A percentile compares a stretch with the other conserved stretches of the same genome.
phyloP scores from a whole-genome alignment of 2,329 filamentous ascomycete species.

The Phyllosticta citriasiana region DNA sequence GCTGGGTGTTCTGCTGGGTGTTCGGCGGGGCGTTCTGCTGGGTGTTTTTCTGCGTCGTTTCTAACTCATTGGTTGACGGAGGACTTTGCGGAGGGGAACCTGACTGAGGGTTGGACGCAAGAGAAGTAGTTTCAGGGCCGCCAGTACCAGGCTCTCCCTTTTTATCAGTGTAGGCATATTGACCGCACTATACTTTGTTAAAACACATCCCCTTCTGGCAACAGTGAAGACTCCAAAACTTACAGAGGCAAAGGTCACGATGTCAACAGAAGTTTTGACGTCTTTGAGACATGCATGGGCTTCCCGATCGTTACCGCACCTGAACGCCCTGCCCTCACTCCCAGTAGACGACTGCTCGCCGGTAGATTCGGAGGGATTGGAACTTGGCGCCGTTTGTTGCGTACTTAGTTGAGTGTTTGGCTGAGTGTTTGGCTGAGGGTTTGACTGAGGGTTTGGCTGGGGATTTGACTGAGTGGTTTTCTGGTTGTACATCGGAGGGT shows the following conservation, averaged over 20 bases:
- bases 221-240: background rate
- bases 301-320: background rate
- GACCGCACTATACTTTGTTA: background rate
- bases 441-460: too few relatives aligned
- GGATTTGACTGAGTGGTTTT: too few relatives aligned
- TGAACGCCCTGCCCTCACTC: background rate
- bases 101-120: background rate
- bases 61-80: too few relatives aligned
- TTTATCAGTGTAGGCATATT: background rate
- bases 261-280: background rate
- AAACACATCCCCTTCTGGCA: too few relatives aligned
- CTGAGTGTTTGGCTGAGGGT: too few relatives aligned
- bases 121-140: too few relatives aligned
- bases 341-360: background rate
- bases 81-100: too few relatives aligned
- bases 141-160: background rate
- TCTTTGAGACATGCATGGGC: background rate
- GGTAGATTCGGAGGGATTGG: background rate
- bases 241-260: background rate
- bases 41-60: too few relatives aligned
- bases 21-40: too few relatives aligned
- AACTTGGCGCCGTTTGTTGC: too few relatives aligned
- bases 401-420: too few relatives aligned
- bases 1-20: background rate
- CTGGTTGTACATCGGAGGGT: too few relatives aligned